These are phyloP conservation scores for Ceratobasidium theobromae DNA, from an alignment of 1,284 basidiomycete genomes.

Conservation along the genomic window DNA sequence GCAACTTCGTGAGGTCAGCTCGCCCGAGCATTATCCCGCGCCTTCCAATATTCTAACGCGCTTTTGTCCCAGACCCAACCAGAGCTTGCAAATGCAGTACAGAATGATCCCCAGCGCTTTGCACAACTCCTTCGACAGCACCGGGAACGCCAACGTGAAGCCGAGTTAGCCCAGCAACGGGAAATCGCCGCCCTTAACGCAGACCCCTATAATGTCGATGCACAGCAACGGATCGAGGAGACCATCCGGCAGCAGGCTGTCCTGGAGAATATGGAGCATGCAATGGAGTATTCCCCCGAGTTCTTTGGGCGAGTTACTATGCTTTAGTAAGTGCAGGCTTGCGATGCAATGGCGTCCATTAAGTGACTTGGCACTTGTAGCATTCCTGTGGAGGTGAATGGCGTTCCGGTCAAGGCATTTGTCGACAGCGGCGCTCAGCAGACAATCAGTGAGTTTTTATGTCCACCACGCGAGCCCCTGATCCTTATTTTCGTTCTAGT, in stretches of 20 bases:
- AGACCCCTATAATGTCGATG: conserved; percentile 88
- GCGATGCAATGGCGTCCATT: background rate
- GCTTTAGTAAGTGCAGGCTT: conserved; percentile 75
- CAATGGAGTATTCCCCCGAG: conserved; percentile 90
- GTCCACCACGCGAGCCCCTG: conserved; percentile 16
- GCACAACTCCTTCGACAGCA: conserved; percentile 69
- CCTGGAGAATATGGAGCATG: conserved; percentile 88
- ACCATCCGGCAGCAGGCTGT: conserved; percentile 89
- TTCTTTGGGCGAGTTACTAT: conserved; percentile 93
- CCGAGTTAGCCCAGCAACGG: conserved; percentile 57
- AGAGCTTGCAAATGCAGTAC: conserved; percentile 74
- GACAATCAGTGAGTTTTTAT: conserved; percentile 78
- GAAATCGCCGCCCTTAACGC: conserved; percentile 74
- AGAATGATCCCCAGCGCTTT: conserved; percentile 68
- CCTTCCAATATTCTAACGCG: background rate
- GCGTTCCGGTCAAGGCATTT: conserved; percentile 88
- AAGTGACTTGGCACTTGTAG: conserved; percentile 46
- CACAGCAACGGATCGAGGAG: conserved; percentile 92
- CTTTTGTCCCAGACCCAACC: conserved; percentile 61
- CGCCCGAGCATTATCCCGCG: conserved; percentile 4
- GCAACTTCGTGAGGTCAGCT: conserved; percentile 66
- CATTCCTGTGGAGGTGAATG: conserved; percentile 89
- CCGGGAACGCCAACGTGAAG: conserved; percentile 56
- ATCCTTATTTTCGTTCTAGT: conserved; percentile 53
- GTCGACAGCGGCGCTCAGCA: conserved; percentile 97